These are phyloP conservation scores for Cornus florida DNA, from an alignment of 148 eudicot species.

Conservation along the genomic window DNA sequence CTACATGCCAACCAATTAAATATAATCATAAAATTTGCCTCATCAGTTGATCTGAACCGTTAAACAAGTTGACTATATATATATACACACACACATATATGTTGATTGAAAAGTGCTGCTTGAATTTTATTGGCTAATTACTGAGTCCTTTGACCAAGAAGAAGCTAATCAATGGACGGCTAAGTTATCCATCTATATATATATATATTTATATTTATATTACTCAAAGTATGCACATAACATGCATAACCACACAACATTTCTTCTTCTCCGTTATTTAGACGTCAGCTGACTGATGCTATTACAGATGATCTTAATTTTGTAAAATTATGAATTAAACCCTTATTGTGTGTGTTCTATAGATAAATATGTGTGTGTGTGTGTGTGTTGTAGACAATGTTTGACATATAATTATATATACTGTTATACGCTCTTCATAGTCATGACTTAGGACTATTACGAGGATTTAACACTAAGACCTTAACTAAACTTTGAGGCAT, in stretches of 20 bases:
- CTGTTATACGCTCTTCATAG: not conserved
- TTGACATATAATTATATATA: too few species aligned
- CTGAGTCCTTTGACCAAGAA: conserved; percentile 6
- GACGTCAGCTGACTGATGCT: too few species aligned
- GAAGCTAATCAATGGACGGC: not conserved
- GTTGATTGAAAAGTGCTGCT: not conserved
- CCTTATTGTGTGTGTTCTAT: too few species aligned
- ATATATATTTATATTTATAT: not conserved
- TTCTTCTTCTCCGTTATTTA: not conserved
- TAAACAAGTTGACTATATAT: conserved; percentile 7
- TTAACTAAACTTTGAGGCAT: not conserved
- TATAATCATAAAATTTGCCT: not conserved
- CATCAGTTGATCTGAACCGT: conserved; percentile 5
- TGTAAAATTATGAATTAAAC: too few species aligned
- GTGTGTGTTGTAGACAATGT: too few species aligned
- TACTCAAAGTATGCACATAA: too few species aligned
- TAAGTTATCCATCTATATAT: not conserved
- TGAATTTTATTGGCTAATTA: not conserved
- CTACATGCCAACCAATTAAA: not conserved
- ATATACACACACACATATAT: too few species aligned
- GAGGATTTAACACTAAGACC: not conserved
- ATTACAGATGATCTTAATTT: too few species aligned
- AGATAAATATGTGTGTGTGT: too few species aligned
- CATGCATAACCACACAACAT: too few species aligned
- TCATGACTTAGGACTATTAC: not conserved